These are phyloP conservation scores for Alternaria longipes DNA, from an alignment of 2,329 filamentous ascomycete species.

Conservation along the genomic window DNA sequence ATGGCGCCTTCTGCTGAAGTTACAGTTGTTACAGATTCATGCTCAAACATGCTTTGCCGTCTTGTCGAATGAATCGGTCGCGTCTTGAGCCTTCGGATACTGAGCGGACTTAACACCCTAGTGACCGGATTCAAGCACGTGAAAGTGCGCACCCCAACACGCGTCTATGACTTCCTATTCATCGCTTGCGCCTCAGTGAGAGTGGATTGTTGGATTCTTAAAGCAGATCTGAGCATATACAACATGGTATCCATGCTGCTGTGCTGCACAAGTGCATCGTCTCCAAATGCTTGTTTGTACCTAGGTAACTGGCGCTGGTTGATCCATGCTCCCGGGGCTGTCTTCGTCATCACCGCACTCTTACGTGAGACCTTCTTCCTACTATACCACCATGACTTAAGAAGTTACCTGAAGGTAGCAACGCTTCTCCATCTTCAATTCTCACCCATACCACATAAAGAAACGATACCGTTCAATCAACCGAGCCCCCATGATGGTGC, in stretches of 20 bases:
- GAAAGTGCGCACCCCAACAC: constrained; percentile 6
- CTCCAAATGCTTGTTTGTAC: background rate
- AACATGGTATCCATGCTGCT: background rate
- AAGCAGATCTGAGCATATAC: background rate
- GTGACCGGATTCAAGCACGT: constrained; percentile 13
- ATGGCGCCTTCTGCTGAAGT: background rate
- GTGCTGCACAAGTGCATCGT: background rate
- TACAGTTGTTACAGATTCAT: background rate
- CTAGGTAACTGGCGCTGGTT: background rate
- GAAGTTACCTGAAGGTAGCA: constrained; percentile 7
- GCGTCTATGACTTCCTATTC: background rate
- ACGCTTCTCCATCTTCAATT: background rate
- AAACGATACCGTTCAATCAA: background rate
- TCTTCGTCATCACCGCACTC: constrained; percentile 5
- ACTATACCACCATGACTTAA: constrained; percentile 15
- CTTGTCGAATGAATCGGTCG: background rate
- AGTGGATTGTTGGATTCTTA: too few species aligned
- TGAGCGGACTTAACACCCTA: constrained; percentile 2
- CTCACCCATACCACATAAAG: background rate
- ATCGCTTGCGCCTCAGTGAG: background rate
- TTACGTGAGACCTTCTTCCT: background rate
- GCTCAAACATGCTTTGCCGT: background rate
- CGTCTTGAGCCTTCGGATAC: background rate
- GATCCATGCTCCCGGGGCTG: constrained; percentile 11
- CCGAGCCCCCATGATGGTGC: constrained; percentile 22